Evolutionary conservation across 352 stramenopile species (phyloP).

Genomic region (Phytophthora litchii): DNA sequence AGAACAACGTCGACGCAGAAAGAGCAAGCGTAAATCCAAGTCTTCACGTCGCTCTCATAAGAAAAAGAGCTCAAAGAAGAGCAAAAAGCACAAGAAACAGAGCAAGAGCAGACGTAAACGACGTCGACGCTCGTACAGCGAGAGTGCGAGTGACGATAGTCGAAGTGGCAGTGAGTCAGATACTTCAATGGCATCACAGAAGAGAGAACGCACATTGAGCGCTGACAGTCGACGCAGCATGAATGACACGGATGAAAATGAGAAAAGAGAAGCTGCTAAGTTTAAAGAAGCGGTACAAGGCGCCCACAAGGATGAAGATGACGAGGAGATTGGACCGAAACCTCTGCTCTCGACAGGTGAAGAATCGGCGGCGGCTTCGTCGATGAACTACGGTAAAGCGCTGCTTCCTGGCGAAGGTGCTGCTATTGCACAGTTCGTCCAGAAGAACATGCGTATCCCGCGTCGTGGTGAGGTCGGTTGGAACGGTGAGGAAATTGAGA

Average conservation of each 20-base stretch:
- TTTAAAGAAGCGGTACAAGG: slow-evolving; percentile 92
- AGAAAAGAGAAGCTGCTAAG: slow-evolving; percentile 78
- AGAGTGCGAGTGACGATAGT: slow-evolving; percentile 35
- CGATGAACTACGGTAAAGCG: slow-evolving; percentile 91
- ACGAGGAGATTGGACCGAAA: slow-evolving; percentile 90
- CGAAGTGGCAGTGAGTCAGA: slow-evolving; percentile 36
- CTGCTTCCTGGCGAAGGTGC: slow-evolving; percentile 93
- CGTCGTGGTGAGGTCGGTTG: slow-evolving; percentile 98
- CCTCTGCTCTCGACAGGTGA: slow-evolving; percentile 46
- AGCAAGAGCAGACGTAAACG: slow-evolving; percentile 33
- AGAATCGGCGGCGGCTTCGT: slow-evolving; percentile 53
- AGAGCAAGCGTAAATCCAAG: slow-evolving; percentile 41
- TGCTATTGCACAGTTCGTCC: slow-evolving; percentile 97
- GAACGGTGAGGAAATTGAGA: slow-evolving; percentile 96
- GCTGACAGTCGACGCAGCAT: slow-evolving; percentile 15
- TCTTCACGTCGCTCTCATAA: slow-evolving; percentile 44
- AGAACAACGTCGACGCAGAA: slow-evolving; percentile 43
- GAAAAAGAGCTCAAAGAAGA: slow-evolving; percentile 45
- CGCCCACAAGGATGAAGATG: slow-evolving; percentile 63
- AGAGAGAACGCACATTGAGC: slow-evolving; percentile 26
- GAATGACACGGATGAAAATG: slow-evolving; percentile 48
- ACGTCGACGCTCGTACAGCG: slow-evolving; percentile 31
- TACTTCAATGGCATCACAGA: slow-evolving; percentile 24
- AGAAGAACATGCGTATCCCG: slow-evolving; percentile 99
- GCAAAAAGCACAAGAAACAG: slow-evolving; percentile 43